Evolutionary conservation across 2,329 filamentous ascomycete genomes (phyloP), one percentile per base, ranked within the genome.

Genomic region (Trichoderma simmonsii): DNA sequence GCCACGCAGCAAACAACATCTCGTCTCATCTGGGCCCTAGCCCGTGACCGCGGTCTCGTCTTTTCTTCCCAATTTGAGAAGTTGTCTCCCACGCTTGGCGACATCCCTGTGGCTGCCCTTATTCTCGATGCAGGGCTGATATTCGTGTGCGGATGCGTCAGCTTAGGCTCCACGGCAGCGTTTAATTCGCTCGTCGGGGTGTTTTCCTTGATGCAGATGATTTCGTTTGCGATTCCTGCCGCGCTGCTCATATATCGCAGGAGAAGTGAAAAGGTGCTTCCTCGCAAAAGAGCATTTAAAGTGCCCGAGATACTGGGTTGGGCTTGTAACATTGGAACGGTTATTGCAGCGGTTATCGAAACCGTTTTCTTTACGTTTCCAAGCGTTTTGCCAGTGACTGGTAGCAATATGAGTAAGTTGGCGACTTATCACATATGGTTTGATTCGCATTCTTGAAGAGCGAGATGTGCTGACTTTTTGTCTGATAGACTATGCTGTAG

Each of bases 1-100:
- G 75, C 74, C 32, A 61, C 72, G 11, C 69, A 75, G 12, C 74
- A 75, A 63, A 76, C 74, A 4, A 72, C 75, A 4, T 76, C 75
- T 32, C 72, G 73, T 4, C 70, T 76, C 2, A 73, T 74, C 1
- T 75, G 74, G 70, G 73, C 75, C 7, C 69, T 76, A 28, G 75
- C 75, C 26, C 73, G 74, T 34, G 75, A 75, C 36, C 71, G 73
- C 24, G 74, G 73, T 9, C 34, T 74, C 7, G 6, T 70, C n/a
- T 71, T 71, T 57, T 67, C 74, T 1, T 43, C 67, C 3, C 26
- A 18, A 2, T 62, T 73, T 21, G 34, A 24, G 18, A 71, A 54
- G 24, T 14, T 71, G 4, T 65, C 60, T 4, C 11, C 26, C 6
- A 70, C 18, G 2, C 48, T 72, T 15, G 65, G 57, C 65, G 48